Evolutionary conservation across 2,329 filamentous ascomycete genomes (phyloP).

Genomic region (Penicillium vulpinum): DNA sequence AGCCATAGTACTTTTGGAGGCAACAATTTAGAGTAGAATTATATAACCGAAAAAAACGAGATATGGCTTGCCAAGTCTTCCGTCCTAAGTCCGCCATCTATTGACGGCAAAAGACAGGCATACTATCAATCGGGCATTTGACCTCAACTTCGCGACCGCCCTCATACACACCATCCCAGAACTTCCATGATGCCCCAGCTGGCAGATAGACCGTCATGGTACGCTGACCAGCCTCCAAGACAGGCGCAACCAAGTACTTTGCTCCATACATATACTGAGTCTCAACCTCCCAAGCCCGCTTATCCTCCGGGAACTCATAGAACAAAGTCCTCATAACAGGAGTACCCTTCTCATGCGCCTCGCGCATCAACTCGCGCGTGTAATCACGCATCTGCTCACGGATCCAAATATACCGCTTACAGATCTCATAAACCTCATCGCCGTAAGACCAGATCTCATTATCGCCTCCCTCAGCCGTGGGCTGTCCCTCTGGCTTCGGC

Average conservation of each 20-base stretch:
- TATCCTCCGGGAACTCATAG: slow-evolving; percentile 62
- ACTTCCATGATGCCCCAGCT: slow-evolving; percentile 47
- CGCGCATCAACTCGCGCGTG: slow-evolving; percentile 58
- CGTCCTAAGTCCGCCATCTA: neutral
- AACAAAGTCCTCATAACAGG: slow-evolving; percentile 65
- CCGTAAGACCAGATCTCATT: slow-evolving; percentile 68
- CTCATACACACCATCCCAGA: slow-evolving; percentile 37
- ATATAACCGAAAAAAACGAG: neutral
- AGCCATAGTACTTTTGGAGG: neutral
- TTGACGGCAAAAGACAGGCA: slow-evolving; percentile 49
- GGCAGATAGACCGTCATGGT: slow-evolving; percentile 57
- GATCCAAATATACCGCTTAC: slow-evolving; percentile 59
- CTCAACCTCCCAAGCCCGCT: slow-evolving; percentile 57
- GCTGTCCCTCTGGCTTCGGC: slow-evolving; percentile 47
- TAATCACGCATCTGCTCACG: slow-evolving; percentile 61
- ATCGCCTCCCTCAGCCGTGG: slow-evolving; percentile 28
- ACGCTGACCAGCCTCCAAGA: slow-evolving; percentile 52
- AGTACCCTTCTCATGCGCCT: slow-evolving; percentile 60
- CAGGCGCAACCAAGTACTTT: slow-evolving; percentile 60
- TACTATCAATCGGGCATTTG: slow-evolving; percentile 47
- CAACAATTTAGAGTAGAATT: neutral
- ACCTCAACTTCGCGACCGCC: slow-evolving; percentile 46
- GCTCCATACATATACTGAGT: slow-evolving; percentile 65
- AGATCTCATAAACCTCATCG: slow-evolving; percentile 60
- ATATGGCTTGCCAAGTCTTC: neutral